Conservation (phyloP, 2,329 filamentous ascomycete species). For the Nemania sp. region DNA sequence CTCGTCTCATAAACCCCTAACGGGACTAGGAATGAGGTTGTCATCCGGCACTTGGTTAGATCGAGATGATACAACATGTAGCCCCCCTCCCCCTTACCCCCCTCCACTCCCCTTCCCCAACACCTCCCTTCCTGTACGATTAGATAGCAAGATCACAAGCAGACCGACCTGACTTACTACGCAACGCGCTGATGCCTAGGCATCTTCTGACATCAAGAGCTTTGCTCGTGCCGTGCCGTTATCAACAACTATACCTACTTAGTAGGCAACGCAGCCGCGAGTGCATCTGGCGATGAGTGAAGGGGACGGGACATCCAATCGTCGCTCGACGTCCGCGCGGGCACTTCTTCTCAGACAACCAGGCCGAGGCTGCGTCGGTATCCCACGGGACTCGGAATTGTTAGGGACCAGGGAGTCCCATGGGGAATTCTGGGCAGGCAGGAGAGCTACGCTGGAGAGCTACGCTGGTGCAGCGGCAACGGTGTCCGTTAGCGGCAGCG, state of each 20-base stretch:
- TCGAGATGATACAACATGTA: not conserved
- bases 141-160: not conserved
- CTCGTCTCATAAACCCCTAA: not conserved
- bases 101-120: no score
- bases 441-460: not conserved
- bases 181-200: not conserved
- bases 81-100: not conserved
- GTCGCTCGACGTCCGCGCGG: not conserved
- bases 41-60: not conserved
- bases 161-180: not conserved
- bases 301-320: not conserved
- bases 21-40: not conserved
- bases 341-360: not conserved
- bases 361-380: not conserved
- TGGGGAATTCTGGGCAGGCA: not conserved
- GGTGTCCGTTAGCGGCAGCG: conserved; percentile 1
- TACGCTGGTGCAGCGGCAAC: no score
- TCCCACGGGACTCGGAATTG: not conserved
- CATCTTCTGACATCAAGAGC: not conserved
- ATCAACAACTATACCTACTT: no score
- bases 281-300: not conserved
- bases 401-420: not conserved
- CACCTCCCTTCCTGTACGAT: no score
- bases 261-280: not conserved
- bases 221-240: not conserved